These are phyloP conservation scores for Alternaria brassicicola DNA, from an alignment of 2,329 filamentous ascomycete species.

Conservation along the genomic window DNA sequence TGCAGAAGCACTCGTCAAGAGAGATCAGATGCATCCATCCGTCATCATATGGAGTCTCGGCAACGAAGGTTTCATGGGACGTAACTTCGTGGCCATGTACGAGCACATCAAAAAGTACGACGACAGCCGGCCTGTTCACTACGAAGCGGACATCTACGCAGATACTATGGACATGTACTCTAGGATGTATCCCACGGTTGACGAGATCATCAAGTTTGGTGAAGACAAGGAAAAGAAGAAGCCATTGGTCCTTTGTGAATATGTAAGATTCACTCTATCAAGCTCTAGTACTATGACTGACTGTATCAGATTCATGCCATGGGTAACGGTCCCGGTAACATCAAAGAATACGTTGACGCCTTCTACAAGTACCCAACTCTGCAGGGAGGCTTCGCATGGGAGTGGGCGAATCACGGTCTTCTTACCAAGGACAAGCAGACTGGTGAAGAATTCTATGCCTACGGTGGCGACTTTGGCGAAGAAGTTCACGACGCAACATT, in stretches of 20 bases:
- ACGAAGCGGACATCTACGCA: conserved; percentile 68
- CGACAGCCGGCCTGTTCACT: conserved; percentile 66
- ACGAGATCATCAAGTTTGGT: conserved; percentile 57
- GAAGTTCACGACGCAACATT: conserved; percentile 52
- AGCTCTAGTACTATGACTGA: neutral
- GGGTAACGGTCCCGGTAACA: conserved; percentile 74
- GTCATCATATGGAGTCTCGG: conserved; percentile 76
- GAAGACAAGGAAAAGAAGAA: conserved; percentile 52
- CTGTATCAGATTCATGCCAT: conserved; percentile 61
- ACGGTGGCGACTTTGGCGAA: conserved; percentile 54
- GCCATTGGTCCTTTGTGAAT: conserved; percentile 65
- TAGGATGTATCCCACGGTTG: conserved; percentile 68
- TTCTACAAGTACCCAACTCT: conserved; percentile 67
- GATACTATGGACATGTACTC: conserved; percentile 69
- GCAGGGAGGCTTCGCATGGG: conserved; percentile 65
- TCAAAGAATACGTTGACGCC: conserved; percentile 70
- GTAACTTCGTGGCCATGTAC: conserved; percentile 72
- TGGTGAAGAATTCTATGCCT: conserved; percentile 50
- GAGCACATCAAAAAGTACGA: conserved; percentile 65
- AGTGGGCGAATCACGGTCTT: conserved; percentile 55
- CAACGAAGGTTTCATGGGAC: conserved; percentile 75
- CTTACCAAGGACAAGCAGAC: conserved; percentile 49
- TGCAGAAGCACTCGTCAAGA: conserved; percentile 66
- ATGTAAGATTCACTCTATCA: conserved; percentile 34
- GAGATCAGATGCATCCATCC: conserved; percentile 74